Base-by-base conservation (phyloP, 768 basidiomycete genomes). In the Psilocybe cubensis region DNA sequence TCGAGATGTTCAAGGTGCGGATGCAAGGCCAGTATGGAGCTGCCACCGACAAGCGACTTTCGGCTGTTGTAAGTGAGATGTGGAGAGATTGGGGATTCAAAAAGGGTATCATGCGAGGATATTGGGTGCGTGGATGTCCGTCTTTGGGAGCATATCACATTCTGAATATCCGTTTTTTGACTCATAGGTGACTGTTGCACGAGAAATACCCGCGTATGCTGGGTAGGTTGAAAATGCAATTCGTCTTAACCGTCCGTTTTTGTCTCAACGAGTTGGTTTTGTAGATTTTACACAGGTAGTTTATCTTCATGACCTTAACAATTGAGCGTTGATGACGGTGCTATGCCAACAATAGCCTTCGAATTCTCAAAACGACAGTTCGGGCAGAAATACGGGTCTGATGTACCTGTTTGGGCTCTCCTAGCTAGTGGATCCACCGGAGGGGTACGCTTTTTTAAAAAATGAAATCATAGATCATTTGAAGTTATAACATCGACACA, bases 1-100 rank as follows among this genome's bases (percentile, higher is more conserved):
- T 94, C 49, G 97, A 99, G 74, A 93, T 98, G 91, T 98, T 98
- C 79, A 98, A 99, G 74, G 93, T 98, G 25, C 83, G 92, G 17
- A 97, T 97, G 96, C 96, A 97, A 73, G 95, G 91, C 6, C 92
- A 98, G 69, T 96, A 97, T 64, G 96, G 96, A 10, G 81, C 79
- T 3, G 79, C 84, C 11, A 80, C 82, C 8, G 95, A 98, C 69
- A 89, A 96, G 71, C 82, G 84, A 38, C 78, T 99, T 24, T 75
- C 88, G 31, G 80, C 76, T 7, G 81, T 98, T 8, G 84, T 83
- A 14, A 76, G 74, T 20, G 94, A 96, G 62, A 93, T 95, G 88
- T 97, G 93, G 89, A 72, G 68, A 27, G 76, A 92, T 58, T 94
- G 89, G 82, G 96, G 97, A 0, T 87, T 98, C 60, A 75, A 85